Percentiles rank a stretch among this genome's conserved stretches.
These are phyloP conservation scores for Tetrapisispora iriomotensis DNA, from an alignment of 805 yeast species.

Conservation along the genomic window DNA sequence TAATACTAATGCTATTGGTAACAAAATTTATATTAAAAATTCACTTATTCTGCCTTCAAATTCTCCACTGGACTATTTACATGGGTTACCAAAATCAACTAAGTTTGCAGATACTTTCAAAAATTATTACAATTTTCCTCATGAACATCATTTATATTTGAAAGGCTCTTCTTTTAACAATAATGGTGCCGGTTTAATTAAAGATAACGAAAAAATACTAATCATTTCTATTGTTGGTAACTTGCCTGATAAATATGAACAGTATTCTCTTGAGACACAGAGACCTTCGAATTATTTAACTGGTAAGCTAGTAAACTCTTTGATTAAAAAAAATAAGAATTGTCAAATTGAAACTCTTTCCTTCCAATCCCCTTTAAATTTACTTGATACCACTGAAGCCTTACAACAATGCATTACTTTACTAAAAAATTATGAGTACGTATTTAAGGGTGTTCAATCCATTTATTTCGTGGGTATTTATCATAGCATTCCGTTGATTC, in stretches of 20 bases:
- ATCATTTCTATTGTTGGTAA: conserved; percentile 26
- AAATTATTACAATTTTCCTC: conserved; percentile 31
- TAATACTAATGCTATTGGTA: conserved; percentile 9
- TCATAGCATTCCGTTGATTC: conserved; percentile 44
- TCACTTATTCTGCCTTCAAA: conserved; percentile 26
- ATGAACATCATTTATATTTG: conserved; percentile 31
- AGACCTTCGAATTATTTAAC: conserved; percentile 23
- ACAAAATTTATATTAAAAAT: conserved; percentile 19
- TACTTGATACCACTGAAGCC: conserved; percentile 23
- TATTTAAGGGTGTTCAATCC: conserved; percentile 39
- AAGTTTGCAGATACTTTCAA: conserved; percentile 29
- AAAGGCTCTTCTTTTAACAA: conserved; percentile 7
- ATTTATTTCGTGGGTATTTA: conserved; percentile 43
- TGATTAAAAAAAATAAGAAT: conserved; percentile 20
- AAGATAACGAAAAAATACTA: conserved; percentile 18
- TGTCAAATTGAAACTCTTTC: conserved; percentile 24
- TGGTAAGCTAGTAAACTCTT: conserved; percentile 19
- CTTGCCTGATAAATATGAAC: conserved; percentile 27
- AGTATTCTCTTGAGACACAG: conserved; percentile 20
- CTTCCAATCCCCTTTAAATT: conserved; percentile 28
- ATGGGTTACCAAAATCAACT: conserved; percentile 28
- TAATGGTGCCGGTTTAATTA: conserved; percentile 11
- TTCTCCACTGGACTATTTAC: conserved; percentile 20
- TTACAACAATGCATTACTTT: conserved; percentile 37
- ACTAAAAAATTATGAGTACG: conserved; percentile 39